Conservation (phyloP, 2,329 filamentous ascomycete species). For the Phyllosticta citribraziliensis region DNA sequence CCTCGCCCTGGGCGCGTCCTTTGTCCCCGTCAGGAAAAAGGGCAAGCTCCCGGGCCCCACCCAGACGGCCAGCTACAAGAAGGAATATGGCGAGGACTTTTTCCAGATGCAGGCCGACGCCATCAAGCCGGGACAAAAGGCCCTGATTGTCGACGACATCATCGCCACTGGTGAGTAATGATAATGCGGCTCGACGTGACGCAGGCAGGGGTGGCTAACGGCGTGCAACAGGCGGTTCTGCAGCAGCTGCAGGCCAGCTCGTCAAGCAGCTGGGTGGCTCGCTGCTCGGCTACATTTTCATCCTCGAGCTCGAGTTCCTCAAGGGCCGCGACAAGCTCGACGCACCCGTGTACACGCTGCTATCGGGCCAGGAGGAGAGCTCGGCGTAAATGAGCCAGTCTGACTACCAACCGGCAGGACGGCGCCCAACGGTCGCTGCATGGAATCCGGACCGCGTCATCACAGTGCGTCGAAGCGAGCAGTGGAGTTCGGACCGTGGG, state of each 20-base stretch:
- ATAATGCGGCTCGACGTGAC: neutral
- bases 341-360: conserved; percentile 72
- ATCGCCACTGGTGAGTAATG: conserved; percentile 79
- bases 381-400: conserved; percentile 6
- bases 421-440: conserved; percentile 8
- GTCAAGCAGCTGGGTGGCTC: conserved; percentile 76
- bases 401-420: conserved; percentile 17
- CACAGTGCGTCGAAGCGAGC: neutral
- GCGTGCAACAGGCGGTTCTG: conserved; percentile 64
- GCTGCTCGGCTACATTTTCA: conserved; percentile 86
- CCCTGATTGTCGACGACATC: conserved; percentile 92
- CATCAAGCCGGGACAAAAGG: conserved; percentile 77
- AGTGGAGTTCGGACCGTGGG: neutral
- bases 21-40: conserved; percentile 89
- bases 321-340: conserved; percentile 85
- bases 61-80: conserved; percentile 76
- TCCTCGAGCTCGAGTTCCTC: conserved; percentile 89
- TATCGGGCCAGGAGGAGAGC: conserved; percentile 51
- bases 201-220: neutral
- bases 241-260: conserved; percentile 75
- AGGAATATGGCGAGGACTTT: conserved; percentile 91
- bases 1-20: conserved; percentile 68
- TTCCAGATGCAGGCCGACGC: conserved; percentile 93
- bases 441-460: conserved; percentile 7
- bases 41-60: conserved; percentile 91